phyloP scores from a whole-genome alignment of 2,329 filamentous ascomycete species.

The Apiospora hydei region DNA sequence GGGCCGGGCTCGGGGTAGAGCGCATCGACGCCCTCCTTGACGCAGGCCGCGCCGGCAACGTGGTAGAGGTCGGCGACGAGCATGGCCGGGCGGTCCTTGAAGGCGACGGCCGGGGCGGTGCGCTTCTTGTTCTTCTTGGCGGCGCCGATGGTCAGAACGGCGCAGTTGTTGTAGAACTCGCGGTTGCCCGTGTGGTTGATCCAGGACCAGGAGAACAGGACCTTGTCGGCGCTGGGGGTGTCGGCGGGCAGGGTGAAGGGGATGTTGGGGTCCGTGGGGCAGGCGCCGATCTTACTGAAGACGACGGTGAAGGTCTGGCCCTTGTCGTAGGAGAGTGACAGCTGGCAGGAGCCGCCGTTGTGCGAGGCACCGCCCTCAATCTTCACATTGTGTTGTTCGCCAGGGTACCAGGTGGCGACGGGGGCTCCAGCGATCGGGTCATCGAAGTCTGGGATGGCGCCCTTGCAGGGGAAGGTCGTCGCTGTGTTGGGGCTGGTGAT shows the following conservation, averaged over 20 bases:
- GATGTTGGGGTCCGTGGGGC: constrained; percentile 59
- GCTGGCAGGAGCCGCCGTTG: constrained; percentile 78
- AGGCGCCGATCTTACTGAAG: constrained; percentile 44
- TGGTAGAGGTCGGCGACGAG: constrained; percentile 73
- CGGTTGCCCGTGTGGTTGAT: constrained; percentile 80
- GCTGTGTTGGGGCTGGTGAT: constrained; percentile 68
- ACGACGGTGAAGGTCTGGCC: constrained; percentile 73
- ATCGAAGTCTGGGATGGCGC: constrained; percentile 58
- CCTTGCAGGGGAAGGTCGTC: constrained; percentile 81
- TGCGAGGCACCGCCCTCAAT: constrained; percentile 69
- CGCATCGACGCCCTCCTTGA: constrained; percentile 65
- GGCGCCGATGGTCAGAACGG: constrained; percentile 65
- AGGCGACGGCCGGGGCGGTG: constrained; percentile 46
- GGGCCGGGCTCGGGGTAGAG: constrained; percentile 71
- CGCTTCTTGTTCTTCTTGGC: constrained; percentile 33
- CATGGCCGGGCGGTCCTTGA: constrained; percentile 68
- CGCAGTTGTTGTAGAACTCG: constrained; percentile 90
- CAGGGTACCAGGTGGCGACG: constrained; percentile 64
- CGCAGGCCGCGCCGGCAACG: constrained; percentile 62
- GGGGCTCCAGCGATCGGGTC: constrained; percentile 52
- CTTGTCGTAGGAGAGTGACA: constrained; percentile 76
- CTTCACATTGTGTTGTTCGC: constrained; percentile 68
- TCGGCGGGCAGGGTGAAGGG: constrained; percentile 72
- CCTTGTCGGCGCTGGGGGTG: constrained; percentile 62
- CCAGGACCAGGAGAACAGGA: constrained; percentile 79